Conservation (phyloP, 129 eudicot genomes). For the carrot (Daucus carota) region DH1_v3.0 NC_030383.2:3997001-3997500, state of each 20-base stretch:
- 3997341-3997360: neutral
- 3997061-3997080: constrained; percentile 53
- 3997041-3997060: constrained; percentile 44
- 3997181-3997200: neutral
- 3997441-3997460: neutral
- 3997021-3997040: constrained; percentile 47
- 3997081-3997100: constrained; percentile 37
- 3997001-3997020: neutral
- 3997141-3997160: neutral
- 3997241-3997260: neutral
- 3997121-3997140: neutral
- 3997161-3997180: neutral
- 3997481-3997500: neutral
- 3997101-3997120: constrained; percentile 46
- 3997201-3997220: neutral
- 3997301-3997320: neutral
- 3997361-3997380: neutral
- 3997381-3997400: neutral
- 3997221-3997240: neutral
- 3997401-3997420: neutral
- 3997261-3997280: neutral
- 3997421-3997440: neutral
- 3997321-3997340: neutral
- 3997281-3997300: neutral
- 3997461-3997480: too few relatives aligned